These are phyloP conservation scores for Epichloe scottii DNA, from an alignment of 2,329 filamentous ascomycete genomes.

Conservation along the genomic window DNA sequence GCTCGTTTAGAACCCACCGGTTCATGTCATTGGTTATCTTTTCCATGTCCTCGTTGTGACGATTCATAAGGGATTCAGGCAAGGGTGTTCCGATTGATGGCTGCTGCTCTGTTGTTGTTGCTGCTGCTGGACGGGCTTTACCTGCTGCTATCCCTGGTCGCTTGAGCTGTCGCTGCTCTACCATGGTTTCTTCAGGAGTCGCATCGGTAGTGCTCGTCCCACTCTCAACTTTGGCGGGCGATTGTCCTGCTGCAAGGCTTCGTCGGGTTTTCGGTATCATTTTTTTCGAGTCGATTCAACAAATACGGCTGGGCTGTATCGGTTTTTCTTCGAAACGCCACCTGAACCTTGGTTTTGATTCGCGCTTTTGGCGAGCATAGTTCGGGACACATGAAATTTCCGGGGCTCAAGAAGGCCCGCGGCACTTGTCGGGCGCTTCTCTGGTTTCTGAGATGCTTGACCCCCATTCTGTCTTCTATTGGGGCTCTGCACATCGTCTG, in stretches of 20 bases:
- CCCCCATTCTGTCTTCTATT: slow-evolving; percentile 6
- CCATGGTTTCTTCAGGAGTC: slow-evolving; percentile 3
- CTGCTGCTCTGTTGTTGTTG: slow-evolving; percentile 7
- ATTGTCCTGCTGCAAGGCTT: slow-evolving; percentile 10
- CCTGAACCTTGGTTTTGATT: slow-evolving; percentile 10
- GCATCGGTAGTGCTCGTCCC: neutral
- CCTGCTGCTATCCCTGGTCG: slow-evolving; percentile 18
- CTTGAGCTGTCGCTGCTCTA: slow-evolving; percentile 19
- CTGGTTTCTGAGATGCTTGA: neutral
- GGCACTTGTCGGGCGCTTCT: neutral
- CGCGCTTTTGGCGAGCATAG: slow-evolving; percentile 24
- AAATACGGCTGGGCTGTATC: slow-evolving; percentile 37
- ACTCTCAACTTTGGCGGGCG: neutral
- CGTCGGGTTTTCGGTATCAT: slow-evolving; percentile 12
- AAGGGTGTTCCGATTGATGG: slow-evolving; percentile 15
- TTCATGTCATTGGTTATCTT: slow-evolving; percentile 43
- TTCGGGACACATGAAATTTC: slow-evolving; percentile 43
- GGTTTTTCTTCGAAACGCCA: slow-evolving; percentile 27
- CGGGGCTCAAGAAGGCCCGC: slow-evolving; percentile 25
- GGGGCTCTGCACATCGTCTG: slow-evolving; percentile 18
- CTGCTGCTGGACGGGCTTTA: slow-evolving; percentile 9
- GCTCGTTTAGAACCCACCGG: slow-evolving; percentile 45
- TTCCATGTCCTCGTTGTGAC: slow-evolving; percentile 32
- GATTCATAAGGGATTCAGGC: slow-evolving; percentile 20
- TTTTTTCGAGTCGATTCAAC: slow-evolving; percentile 37